Percentiles rank a stretch among this genome's conserved stretches.
phyloP scores from a whole-genome alignment of 1,139 yeast genomes.

The Suhomyces ambrosiae region DNA sequence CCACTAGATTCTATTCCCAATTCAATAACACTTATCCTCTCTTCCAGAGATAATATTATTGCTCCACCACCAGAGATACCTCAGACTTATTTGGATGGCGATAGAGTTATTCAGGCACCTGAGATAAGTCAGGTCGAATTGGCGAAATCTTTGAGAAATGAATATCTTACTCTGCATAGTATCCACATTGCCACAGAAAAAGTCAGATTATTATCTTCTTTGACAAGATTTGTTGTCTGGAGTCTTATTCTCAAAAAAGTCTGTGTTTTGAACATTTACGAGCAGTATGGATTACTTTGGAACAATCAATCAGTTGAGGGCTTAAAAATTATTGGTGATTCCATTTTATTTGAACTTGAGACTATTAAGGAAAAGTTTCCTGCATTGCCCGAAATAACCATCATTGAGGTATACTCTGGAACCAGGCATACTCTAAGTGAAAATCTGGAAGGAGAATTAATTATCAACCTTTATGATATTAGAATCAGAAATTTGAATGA shows the following conservation, averaged over 20 bases:
- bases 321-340: conserved; percentile 12
- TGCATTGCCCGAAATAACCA: conserved; percentile 4
- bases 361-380: conserved; percentile 19
- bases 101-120: conserved; percentile 40
- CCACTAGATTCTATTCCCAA: conserved; percentile 4
- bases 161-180: conserved; percentile 39
- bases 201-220: conserved; percentile 37
- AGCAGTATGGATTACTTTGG: conserved; percentile 23
- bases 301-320: conserved; percentile 7
- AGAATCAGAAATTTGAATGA: conserved; percentile 1
- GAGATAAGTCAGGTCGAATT: conserved; percentile 32
- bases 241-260: conserved; percentile 25
- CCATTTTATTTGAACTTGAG: conserved; percentile 28
- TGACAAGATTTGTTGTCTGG: conserved; percentile 45
- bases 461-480: conserved; percentile 23
- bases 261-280: conserved; percentile 24
- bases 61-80: conserved; percentile 31
- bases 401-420: conserved; percentile 2
- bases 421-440: not conserved
- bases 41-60: conserved; percentile 2
- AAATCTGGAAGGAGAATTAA: conserved; percentile 10
- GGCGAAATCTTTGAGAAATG: conserved; percentile 34
- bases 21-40: conserved; percentile 7
- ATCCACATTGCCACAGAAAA: conserved; percentile 45
- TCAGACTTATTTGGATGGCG: conserved; percentile 43